These are phyloP conservation scores for Termitomyces eurrhizus DNA, from an alignment of 768 basidiomycete species.

Conservation along the genomic window DNA sequence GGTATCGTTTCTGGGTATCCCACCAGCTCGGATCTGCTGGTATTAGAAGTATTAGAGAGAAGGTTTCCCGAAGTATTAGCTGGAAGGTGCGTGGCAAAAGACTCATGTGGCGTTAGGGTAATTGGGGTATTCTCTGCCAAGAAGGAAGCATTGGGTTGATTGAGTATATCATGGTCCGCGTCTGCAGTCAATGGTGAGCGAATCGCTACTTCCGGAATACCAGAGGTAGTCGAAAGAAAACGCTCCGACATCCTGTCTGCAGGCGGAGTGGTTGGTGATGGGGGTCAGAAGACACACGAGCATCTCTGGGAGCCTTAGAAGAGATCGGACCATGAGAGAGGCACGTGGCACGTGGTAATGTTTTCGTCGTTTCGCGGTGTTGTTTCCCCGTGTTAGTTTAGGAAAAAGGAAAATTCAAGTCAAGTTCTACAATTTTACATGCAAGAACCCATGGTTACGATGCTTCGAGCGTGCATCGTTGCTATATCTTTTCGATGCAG, in stretches of 20 bases:
- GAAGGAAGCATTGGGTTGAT: constrained; percentile 12
- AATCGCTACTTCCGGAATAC: constrained; percentile 8
- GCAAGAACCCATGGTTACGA: background rate
- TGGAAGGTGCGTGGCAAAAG: constrained; percentile 7
- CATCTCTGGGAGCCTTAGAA: background rate
- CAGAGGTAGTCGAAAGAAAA: constrained; percentile 11
- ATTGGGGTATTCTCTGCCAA: constrained; percentile 9
- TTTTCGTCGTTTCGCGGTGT: constrained; percentile 6
- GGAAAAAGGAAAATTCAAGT: background rate
- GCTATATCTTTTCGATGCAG: background rate
- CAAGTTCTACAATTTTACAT: background rate
- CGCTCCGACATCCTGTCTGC: constrained; percentile 13
- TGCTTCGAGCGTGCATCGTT: background rate
- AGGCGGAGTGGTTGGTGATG: constrained; percentile 6
- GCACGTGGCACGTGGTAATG: constrained; percentile 11
- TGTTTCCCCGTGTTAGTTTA: constrained; percentile 3
- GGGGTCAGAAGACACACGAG: constrained; percentile 6
- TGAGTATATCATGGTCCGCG: constrained; percentile 5
- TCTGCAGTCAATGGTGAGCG: constrained; percentile 14
- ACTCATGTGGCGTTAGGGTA: constrained; percentile 14
- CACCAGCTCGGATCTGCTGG: constrained; percentile 10
- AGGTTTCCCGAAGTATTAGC: constrained; percentile 16
- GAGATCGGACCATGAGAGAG: background rate
- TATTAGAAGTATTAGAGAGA: constrained; percentile 4
- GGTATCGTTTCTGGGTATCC: constrained; percentile 6